Base-by-base conservation (phyloP, 805 yeast genomes). In the Clavispora asparagi region DNA sequence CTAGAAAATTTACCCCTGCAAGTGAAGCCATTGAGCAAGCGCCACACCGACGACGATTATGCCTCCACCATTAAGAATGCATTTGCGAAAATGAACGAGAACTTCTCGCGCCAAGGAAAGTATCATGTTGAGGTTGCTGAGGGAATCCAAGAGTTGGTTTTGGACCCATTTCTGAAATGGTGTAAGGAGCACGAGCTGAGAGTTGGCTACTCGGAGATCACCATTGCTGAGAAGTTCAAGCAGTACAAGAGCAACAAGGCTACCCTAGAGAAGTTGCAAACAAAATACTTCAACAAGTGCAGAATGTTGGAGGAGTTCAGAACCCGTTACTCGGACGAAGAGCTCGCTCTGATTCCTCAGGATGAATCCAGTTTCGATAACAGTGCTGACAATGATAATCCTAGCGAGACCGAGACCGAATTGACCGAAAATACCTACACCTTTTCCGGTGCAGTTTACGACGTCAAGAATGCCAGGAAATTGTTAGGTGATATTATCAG, bases 141-240 rank as follows among this genome's bases (percentile, higher is more conserved):
- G 5, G 79, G 77, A 51, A 82, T 88, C 48, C 75, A 77, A 46
- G 56, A 67, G 1, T 67, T 79, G 62, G 92, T 88, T 1, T 59
- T 85, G 42, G 74, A 73, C 23, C 96, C 95, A 1, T 88, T 88
- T 57, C 63, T 78, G 10, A 76, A 77, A 55, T 89, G 95, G 95
- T 76, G 90, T 37, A 70, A 68, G 14, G 90, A 84, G 44, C 95
- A 88, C 63, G 76, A 76, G 44, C 78, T 78, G 53, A 68, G 95
- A 40, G 75, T 88, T 1, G 80, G 77, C 35, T 79, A 76, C 56
- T 79, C 87, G 14, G 83, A 82, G 45, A 70, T 74, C 46, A 70
- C 74, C 6, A 64, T 87, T 36, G 64, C 67, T 42, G 71, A 67
- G 17, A 81, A 79, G 52, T 71, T 79, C 39, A 76, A 75, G 53